These are phyloP conservation scores for Castanea mollissima DNA, from an alignment of 306 rosid genomes.

Conservation along the genomic window DNA sequence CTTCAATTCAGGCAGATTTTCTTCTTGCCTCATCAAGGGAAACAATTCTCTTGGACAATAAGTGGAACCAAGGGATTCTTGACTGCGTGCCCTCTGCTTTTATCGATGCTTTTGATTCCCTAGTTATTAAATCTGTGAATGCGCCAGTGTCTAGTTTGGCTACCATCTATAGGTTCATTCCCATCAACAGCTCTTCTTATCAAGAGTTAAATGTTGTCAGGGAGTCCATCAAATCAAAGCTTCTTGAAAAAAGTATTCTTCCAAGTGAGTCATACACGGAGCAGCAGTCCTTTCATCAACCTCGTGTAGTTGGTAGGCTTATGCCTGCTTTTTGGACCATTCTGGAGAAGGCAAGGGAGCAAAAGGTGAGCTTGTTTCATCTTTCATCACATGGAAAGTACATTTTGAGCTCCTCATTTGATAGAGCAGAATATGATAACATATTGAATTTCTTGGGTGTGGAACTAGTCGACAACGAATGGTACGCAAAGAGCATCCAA, in stretches of 20 bases:
- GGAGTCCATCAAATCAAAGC: constrained; percentile 39
- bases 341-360: constrained; percentile 33
- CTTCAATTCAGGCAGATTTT: constrained; percentile 75
- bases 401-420: constrained; percentile 52
- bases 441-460: constrained; percentile 51
- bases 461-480: constrained; percentile 33
- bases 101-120: constrained; percentile 52
- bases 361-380: constrained; percentile 40
- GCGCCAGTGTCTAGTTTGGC: constrained; percentile 54
- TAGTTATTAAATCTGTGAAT: constrained; percentile 31
- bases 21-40: constrained; percentile 75
- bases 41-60: constrained; percentile 55
- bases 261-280: constrained; percentile 51
- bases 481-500: constrained; percentile 69
- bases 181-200: constrained; percentile 37
- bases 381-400: constrained; percentile 53
- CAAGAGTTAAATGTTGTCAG: constrained; percentile 45
- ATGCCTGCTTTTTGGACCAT: constrained; percentile 61
- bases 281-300: constrained; percentile 63
- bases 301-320: constrained; percentile 59
- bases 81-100: constrained; percentile 62
- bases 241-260: constrained; percentile 44
- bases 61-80: constrained; percentile 82
- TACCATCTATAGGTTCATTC: constrained; percentile 50
- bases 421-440: constrained; percentile 30